These are phyloP conservation scores for Neofusicoccum laricinum DNA, from an alignment of 2,329 filamentous ascomycete species.

Conservation along the genomic window DNA sequence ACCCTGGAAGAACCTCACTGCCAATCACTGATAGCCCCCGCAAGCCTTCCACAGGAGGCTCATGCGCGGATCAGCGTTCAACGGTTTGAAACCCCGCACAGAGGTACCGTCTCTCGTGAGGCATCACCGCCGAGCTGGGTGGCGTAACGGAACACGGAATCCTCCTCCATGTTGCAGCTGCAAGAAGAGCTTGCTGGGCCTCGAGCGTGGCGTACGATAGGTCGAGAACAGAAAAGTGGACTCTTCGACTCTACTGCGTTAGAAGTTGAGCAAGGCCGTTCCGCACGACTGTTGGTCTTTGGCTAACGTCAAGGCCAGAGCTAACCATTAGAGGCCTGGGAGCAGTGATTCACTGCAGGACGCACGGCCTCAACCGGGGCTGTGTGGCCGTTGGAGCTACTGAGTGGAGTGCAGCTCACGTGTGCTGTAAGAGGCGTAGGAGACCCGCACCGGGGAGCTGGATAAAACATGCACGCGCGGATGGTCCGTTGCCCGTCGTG, in stretches of 20 bases:
- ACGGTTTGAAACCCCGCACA: constrained; percentile 1
- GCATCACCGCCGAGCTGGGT: background rate
- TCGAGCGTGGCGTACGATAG: background rate
- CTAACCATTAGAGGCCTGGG: background rate
- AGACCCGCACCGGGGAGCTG: background rate
- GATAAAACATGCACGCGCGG: constrained; percentile 5
- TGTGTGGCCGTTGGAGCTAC: background rate
- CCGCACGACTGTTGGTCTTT: background rate
- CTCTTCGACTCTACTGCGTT: background rate
- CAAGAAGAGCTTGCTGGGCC: background rate
- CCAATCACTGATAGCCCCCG: background rate
- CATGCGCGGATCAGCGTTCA: constrained; percentile 4
- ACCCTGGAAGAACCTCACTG: background rate
- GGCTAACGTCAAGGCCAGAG: background rate
- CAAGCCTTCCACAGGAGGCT: background rate
- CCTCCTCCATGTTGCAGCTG: background rate
- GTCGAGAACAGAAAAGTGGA: background rate
- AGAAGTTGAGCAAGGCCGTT: background rate
- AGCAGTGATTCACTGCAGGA: background rate
- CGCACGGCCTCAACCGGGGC: background rate
- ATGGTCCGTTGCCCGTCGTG: background rate
- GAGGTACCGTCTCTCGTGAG: constrained; percentile 2
- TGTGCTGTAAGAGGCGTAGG: background rate
- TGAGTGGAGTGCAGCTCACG: constrained; percentile 1
- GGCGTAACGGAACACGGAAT: background rate